Evolutionary conservation across 306 rosid genomes (phyloP).

Genomic region (Inga oerstediana): DNA sequence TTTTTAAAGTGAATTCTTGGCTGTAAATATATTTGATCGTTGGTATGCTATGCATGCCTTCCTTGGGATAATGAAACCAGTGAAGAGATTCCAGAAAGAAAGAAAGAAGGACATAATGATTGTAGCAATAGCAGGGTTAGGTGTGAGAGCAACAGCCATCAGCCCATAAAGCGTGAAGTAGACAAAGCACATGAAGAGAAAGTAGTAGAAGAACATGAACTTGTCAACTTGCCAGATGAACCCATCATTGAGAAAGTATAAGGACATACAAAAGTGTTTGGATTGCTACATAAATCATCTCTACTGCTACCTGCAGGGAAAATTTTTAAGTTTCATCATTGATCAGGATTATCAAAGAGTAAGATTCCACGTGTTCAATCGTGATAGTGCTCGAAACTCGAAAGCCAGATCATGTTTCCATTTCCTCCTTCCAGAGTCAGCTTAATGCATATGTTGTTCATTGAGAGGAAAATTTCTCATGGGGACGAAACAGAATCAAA

Average conservation of each 20-base stretch:
- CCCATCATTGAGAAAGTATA: conserved; percentile 61
- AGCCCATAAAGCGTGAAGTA: conserved; percentile 68
- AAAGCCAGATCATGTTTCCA: background rate
- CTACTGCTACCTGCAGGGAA: conserved; percentile 56
- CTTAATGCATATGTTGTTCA: background rate
- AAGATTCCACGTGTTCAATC: background rate
- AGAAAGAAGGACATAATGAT: conserved; percentile 57
- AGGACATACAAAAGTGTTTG: conserved; percentile 49
- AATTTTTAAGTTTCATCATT: conserved; percentile 8
- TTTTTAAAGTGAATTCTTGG: too few species aligned
- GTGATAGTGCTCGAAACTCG: background rate
- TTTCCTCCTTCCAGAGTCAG: background rate
- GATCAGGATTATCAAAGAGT: background rate
- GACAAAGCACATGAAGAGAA: conserved; percentile 49
- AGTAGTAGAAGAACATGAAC: conserved; percentile 67
- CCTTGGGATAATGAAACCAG: conserved; percentile 56
- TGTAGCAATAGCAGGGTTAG: conserved; percentile 59
- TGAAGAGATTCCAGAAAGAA: conserved; percentile 61
- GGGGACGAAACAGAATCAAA: background rate
- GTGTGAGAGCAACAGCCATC: conserved; percentile 66
- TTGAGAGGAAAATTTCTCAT: background rate
- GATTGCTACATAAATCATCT: conserved; percentile 52
- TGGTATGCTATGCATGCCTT: conserved; percentile 39
- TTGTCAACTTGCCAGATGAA: conserved; percentile 53
- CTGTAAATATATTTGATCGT: background rate